phyloP scores from a whole-genome alignment of 2,329 filamentous ascomycete species.

The Ceratocystis papillata region DNA sequence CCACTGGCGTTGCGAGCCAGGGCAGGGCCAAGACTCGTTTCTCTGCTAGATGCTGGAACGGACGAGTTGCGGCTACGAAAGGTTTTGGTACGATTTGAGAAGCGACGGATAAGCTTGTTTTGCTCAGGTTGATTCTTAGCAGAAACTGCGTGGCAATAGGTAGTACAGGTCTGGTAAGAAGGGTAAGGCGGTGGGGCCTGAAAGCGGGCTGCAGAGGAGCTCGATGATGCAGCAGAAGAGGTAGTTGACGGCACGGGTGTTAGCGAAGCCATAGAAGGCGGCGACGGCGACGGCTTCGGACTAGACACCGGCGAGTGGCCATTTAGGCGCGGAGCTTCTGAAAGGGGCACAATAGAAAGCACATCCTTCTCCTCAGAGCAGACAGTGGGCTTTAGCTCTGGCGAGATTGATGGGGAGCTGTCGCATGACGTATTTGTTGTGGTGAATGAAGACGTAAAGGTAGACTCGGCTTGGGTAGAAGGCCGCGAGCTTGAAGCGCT shows the following conservation, averaged over 20 bases:
- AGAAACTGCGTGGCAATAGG: no score
- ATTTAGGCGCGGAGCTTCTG: neutral
- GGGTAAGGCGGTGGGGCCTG: conserved; percentile 25
- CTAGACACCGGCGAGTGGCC: neutral
- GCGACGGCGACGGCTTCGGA: neutral
- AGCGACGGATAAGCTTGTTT: conserved; percentile 61
- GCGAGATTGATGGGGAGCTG: neutral
- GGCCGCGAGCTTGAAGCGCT: conserved; percentile 15
- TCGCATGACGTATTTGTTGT: neutral
- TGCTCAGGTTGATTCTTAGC: conserved; percentile 26
- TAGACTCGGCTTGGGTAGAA: conserved; percentile 17
- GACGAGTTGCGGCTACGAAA: conserved; percentile 65
- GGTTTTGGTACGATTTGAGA: conserved; percentile 69
- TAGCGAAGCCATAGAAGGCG: conserved; percentile 5
- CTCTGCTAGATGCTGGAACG: conserved; percentile 62
- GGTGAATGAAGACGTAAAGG: conserved; percentile 5
- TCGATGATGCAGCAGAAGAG: conserved; percentile 23
- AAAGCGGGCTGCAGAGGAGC: conserved; percentile 13
- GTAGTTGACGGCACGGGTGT: neutral
- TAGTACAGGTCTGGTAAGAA: neutral
- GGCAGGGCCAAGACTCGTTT: conserved; percentile 80
- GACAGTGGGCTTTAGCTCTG: neutral
- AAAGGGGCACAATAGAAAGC: neutral
- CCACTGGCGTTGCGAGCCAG: conserved; percentile 81
- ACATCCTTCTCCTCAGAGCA: conserved; percentile 2